Percentiles rank a stretch among this genome's conserved stretches.
Conservation (phyloP, 2,329 filamentous ascomycete genomes). For the Coniella lustricola region DNA sequence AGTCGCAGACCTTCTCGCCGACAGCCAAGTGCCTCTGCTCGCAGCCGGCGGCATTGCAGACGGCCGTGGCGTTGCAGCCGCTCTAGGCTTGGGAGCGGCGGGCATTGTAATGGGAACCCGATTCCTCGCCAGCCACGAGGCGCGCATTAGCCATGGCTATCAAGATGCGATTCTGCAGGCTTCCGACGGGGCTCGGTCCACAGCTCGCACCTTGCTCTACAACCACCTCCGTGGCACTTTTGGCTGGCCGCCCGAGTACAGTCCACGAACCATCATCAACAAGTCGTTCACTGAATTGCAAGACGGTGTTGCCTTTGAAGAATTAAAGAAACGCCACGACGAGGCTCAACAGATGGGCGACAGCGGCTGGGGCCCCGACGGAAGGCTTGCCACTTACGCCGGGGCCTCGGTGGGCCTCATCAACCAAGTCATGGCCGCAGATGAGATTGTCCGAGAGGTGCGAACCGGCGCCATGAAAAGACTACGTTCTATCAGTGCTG, state of each 20-base stretch:
- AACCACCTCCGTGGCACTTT: conserved; percentile 36
- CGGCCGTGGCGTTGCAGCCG: conserved; percentile 42
- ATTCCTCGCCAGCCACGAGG: conserved; percentile 45
- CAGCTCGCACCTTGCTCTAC: conserved; percentile 36
- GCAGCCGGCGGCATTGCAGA: conserved; percentile 48
- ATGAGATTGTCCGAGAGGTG: conserved; percentile 29
- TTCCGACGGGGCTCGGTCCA: conserved; percentile 30
- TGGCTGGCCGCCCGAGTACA: conserved; percentile 35
- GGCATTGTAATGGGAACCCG: conserved; percentile 58
- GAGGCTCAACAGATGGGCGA: conserved; percentile 33
- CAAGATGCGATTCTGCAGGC: conserved; percentile 36
- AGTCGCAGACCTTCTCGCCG: conserved; percentile 32
- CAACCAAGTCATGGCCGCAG: conserved; percentile 31
- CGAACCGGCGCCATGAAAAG: conserved; percentile 23
- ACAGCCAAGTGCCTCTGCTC: conserved; percentile 34
- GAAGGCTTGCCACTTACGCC: conserved; percentile 43
- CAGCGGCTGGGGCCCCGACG: conserved; percentile 39
- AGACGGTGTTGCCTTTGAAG: conserved; percentile 33
- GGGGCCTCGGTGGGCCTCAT: conserved; percentile 40
- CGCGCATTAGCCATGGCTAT: conserved; percentile 33
- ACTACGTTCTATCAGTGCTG: conserved; percentile 4
- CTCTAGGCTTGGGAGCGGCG: conserved; percentile 42
- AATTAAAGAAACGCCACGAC: conserved; percentile 36
- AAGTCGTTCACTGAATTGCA: conserved; percentile 30
- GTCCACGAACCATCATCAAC: conserved; percentile 34